Base-by-base conservation (phyloP, 768 basidiomycete genomes). In the Suillus luteus region DNA sequence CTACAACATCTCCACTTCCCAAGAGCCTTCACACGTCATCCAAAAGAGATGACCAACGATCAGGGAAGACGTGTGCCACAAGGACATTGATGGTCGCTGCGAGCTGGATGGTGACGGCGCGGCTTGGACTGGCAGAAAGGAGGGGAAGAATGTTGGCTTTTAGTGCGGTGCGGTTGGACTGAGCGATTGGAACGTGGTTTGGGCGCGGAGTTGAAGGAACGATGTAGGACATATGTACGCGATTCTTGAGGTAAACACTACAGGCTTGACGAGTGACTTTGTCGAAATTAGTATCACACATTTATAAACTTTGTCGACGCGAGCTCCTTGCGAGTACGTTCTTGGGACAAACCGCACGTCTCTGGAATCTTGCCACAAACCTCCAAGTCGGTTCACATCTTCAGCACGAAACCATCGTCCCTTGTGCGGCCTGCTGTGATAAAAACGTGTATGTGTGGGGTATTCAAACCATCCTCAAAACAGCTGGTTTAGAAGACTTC, bases 191-290 rank as follows among this genome's bases (percentile, higher is more conserved):
- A 37, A 76, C 76, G 54, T 85, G 84, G 71, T 93, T 90, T 0
- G 88, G 80, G 37, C 86, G 84, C 59, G 82, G 73, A 37, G 61
- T 63, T 40, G 66, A 60, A 51, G 60, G 57, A 69, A 86, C 69
- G 65, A 81, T 73, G 73, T 94, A 96, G 22, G 82, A 82, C 6
- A 81, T 80, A 62, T 85, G 83, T 64, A 95, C 86, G 70, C 95
- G 90, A 75, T 96, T 96, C 78, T 96, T 96, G 70, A 96, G 82
- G 85, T 90, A 96, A 24, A 96, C 91, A 15, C 90, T 83, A 67
- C 90, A 89, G 0, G 94, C 90, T 70, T 95, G 92, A 46, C 93
- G 91, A 61, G 90, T 92, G 33, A 91, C 83, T 63, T 91, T 93
- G 74, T 33, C 11, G n/a, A n/a, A n/a, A n/a, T n/a, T n/a, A n/a